Percentiles rank a stretch among this genome's conserved stretches.
Conservation (phyloP, 2,329 filamentous ascomycete genomes). For the Bipolaris sorokiniana region DNA sequence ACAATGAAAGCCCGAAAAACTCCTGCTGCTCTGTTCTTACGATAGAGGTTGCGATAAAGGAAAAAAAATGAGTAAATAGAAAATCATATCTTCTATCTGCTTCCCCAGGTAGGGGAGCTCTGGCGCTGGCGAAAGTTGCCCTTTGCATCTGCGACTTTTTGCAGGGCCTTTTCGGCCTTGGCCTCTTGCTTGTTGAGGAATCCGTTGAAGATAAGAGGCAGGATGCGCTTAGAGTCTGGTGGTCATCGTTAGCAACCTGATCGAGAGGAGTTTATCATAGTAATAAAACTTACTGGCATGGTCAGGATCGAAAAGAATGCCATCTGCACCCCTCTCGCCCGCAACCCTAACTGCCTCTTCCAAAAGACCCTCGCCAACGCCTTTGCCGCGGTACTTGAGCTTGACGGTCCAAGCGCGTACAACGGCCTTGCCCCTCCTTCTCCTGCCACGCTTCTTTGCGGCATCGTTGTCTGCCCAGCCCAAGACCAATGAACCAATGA, state of each 20-base stretch:
- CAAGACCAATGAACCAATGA: conserved; percentile 75
- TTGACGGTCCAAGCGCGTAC: conserved; percentile 84
- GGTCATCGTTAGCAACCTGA: conserved; percentile 18
- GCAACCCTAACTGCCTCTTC: conserved; percentile 73
- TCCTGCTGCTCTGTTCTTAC: no score
- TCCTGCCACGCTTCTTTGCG: conserved; percentile 53
- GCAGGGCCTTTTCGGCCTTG: conserved; percentile 44
- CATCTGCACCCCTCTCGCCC: conserved; percentile 70
- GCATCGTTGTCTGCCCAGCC: conserved; percentile 63
- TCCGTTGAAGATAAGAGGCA: conserved; percentile 45
- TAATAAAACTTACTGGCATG: conserved; percentile 71
- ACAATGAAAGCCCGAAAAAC: background rate
- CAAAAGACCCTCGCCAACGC: conserved; percentile 74
- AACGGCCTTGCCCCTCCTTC: conserved; percentile 68
- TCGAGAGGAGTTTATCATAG: background rate
- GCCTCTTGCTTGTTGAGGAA: conserved; percentile 45
- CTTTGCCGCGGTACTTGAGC: conserved; percentile 70
- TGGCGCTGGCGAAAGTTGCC: conserved; percentile 49
- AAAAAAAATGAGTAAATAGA: background rate
- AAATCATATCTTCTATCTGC: conserved; percentile 30
- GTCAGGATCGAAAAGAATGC: conserved; percentile 74
- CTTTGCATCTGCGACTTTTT: conserved; percentile 48
- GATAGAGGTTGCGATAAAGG: no score
- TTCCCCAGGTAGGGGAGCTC: conserved; percentile 47
- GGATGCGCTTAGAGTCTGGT: conserved; percentile 43